Base-by-base conservation (phyloP, 495 filamentous ascomycete species). In the Tuber aestivum region DNA sequence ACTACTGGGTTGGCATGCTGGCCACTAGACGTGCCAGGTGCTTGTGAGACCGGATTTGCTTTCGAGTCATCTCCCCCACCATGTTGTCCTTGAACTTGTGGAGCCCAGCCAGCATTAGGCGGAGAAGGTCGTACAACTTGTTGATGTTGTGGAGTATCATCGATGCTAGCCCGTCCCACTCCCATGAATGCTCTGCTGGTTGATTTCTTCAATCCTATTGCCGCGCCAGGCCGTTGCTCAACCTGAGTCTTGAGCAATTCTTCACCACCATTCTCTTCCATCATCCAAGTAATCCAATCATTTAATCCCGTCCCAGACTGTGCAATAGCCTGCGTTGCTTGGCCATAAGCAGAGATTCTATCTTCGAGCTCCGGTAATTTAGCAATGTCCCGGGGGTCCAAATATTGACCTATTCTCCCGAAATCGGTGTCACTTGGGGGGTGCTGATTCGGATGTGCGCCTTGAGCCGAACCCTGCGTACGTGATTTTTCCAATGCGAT, bases 251-350 rank as follows among this genome's bases (percentile, higher is more conserved):
- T 70, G 41, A 80, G 73, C n/a, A 82, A 32, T 69, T 79, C 71
- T 35, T 73, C 37, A 10, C 80, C 81, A 10, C 79, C 74, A 32
- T 82, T 80, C 70, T 82, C 80, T 35, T 82, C 72, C 69, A 82
- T 79, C 77, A 82, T 82, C 37, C 77, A 78, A 35, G 18, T 72
- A 41, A 82, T 61, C 81, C 81, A 82, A 35, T 73, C 74, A 5
- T 38, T 71, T n/a, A 82, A 41, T 16, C 72, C 74, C 71, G 78
- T 70, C 21, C 69, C 48, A 35, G 65, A 41, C 37, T 76, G 42
- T 14, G 50, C 61, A 21, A 82, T 75, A 40, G 71, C 70, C 35
- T 75, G 44, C 1, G 75, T 75, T 9, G 80, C 74, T 16, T 82
- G 80, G 69, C 77, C 69, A 70, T 82, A 82, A 72, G 81, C 81